Evolutionary conservation across 495 filamentous ascomycete genomes (phyloP).

Genomic region (Terfezia boudieri): DNA sequence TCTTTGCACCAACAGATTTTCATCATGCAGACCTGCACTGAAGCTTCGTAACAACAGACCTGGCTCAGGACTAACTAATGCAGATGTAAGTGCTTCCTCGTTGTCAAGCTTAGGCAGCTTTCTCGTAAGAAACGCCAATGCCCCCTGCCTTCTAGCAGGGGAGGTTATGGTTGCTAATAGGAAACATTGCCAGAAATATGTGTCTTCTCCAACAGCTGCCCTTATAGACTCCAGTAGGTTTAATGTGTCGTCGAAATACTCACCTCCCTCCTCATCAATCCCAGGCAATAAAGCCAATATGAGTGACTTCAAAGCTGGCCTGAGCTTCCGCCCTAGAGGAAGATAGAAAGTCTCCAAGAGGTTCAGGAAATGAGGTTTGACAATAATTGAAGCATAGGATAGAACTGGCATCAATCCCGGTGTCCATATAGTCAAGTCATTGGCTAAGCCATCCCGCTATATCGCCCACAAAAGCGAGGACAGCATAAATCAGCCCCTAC

Average conservation of each 20-base stretch:
- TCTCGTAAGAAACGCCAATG: slow-evolving; percentile 61
- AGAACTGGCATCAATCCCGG: slow-evolving; percentile 73
- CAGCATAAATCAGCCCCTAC: slow-evolving; percentile 1
- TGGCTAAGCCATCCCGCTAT: slow-evolving; percentile 42
- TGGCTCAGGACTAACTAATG: slow-evolving; percentile 79
- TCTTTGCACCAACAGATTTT: slow-evolving; percentile 75
- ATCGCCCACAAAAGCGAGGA: slow-evolving; percentile 10
- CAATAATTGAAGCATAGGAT: slow-evolving; percentile 78
- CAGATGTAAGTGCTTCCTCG: slow-evolving; percentile 27
- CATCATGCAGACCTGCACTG: slow-evolving; percentile 67
- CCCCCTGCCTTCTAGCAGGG: slow-evolving; percentile 57
- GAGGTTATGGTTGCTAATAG: slow-evolving; percentile 85
- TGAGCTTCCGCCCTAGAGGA: slow-evolving; percentile 42
- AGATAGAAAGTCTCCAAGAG: slow-evolving; percentile 65
- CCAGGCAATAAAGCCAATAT: slow-evolving; percentile 71
- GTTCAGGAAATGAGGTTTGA: slow-evolving; percentile 60
- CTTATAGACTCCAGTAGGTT: slow-evolving; percentile 58
- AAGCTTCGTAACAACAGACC: slow-evolving; percentile 79
- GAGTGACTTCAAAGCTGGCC: slow-evolving; percentile 74
- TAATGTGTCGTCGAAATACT: slow-evolving; percentile 83
- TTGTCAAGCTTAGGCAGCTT: slow-evolving; percentile 52
- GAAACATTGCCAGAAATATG: slow-evolving; percentile 97
- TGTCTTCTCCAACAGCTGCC: slow-evolving; percentile 45
- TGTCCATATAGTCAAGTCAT: slow-evolving; percentile 67
- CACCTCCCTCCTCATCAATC: slow-evolving; percentile 83